Conservation (phyloP, 768 basidiomycete genomes). For the Cantharellus anzutake region DNA sequence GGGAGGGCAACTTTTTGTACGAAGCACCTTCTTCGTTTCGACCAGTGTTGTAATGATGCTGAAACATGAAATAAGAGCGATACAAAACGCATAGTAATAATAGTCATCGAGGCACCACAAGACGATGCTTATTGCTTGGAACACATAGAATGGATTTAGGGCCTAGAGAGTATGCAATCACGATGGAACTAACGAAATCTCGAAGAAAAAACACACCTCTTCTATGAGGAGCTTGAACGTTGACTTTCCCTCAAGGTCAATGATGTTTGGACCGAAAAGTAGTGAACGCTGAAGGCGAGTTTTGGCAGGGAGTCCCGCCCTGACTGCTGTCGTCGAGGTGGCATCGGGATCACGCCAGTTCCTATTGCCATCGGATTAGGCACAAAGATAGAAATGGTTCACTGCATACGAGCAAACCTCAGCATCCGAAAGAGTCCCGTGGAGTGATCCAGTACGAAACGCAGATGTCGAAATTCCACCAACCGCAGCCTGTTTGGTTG, state of each 20-base stretch:
- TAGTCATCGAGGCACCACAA: conserved; percentile 94
- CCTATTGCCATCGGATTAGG: conserved; percentile 22
- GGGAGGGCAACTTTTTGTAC: background rate
- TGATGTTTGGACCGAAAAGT: conserved; percentile 69
- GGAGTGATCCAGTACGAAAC: conserved; percentile 71
- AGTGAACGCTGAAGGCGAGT: conserved; percentile 43
- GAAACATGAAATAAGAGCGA: conserved; percentile 71
- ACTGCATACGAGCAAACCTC: conserved; percentile 28
- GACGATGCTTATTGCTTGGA: conserved; percentile 87
- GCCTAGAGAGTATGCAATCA: conserved; percentile 26
- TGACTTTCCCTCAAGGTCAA: conserved; percentile 82
- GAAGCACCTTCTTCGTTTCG: conserved; percentile 74
- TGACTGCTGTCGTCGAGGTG: conserved; percentile 40
- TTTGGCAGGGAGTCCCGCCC: conserved; percentile 37
- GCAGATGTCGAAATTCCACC: conserved; percentile 83
- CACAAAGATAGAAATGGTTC: background rate
- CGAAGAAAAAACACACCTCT: conserved; percentile 35
- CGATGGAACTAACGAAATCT: background rate
- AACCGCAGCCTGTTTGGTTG: conserved; percentile 36
- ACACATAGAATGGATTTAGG: conserved; percentile 95
- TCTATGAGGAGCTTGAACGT: conserved; percentile 61
- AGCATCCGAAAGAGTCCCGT: conserved; percentile 69
- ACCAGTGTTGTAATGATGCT: conserved; percentile 74
- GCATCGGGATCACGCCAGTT: conserved; percentile 80
- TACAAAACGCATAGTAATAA: conserved; percentile 94